A percentile compares a stretch with the other conserved stretches of the same genome.
These are phyloP conservation scores for Populus trichocarpa DNA, from an alignment of 441 rosid species.

Conservation along the genomic window DNA sequence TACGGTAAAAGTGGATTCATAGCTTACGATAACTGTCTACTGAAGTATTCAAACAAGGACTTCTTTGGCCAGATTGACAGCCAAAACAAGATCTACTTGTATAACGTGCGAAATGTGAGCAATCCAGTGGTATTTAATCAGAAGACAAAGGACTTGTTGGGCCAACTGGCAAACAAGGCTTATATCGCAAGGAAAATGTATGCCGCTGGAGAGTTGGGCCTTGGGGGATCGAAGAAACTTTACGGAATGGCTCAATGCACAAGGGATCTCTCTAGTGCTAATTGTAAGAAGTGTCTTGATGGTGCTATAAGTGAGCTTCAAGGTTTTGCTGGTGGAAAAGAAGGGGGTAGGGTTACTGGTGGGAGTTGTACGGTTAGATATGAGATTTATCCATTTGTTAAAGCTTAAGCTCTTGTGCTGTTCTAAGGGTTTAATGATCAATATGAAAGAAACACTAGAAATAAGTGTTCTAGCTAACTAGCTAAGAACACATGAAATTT, in stretches of 20 bases:
- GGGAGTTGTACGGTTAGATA: constrained; percentile 56
- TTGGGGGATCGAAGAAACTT: constrained; percentile 23
- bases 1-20: constrained; percentile 24
- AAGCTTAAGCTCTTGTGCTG: not conserved
- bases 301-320: constrained; percentile 39
- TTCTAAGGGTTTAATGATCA: constrained; percentile 23
- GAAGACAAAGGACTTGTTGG: constrained; percentile 19
- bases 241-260: constrained; percentile 67
- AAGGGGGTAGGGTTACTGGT: constrained; percentile 52
- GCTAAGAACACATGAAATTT: not conserved
- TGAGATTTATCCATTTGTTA: constrained; percentile 43
- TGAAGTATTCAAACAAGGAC: constrained; percentile 18
- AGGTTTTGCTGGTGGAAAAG: constrained; percentile 44
- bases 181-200: constrained; percentile 10
- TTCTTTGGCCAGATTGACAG: constrained; percentile 30
- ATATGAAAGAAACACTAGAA: not conserved
- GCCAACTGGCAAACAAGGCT: constrained; percentile 13
- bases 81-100: constrained; percentile 21
- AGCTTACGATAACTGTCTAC: constrained; percentile 30
- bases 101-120: constrained; percentile 17
- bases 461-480: not conserved
- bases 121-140: constrained; percentile 15
- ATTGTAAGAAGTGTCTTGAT: constrained; percentile 51
- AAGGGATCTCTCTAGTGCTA: constrained; percentile 35
- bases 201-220: constrained; percentile 35